These are phyloP conservation scores for Xylariaceae sp. DNA, from an alignment of 2,329 filamentous ascomycete species.

Conservation along the genomic window DNA sequence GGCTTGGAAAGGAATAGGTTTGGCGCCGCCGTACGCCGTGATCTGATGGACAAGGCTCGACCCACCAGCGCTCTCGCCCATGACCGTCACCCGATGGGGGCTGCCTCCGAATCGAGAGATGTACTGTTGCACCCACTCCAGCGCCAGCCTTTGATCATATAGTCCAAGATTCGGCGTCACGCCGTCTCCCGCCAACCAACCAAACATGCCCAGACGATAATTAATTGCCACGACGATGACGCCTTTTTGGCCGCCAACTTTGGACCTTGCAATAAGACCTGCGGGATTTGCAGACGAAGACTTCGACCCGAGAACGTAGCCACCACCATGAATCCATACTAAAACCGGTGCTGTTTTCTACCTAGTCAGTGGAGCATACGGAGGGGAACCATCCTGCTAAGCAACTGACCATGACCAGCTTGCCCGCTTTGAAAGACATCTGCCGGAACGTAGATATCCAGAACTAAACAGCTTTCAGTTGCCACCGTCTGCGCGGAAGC, in stretches of 20 bases:
- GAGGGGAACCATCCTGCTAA: neutral
- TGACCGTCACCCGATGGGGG: slow-evolving; percentile 44
- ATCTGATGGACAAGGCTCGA: slow-evolving; percentile 57
- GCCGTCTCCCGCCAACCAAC: slow-evolving; percentile 33
- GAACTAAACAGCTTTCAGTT: slow-evolving; percentile 36
- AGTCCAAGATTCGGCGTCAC: slow-evolving; percentile 54
- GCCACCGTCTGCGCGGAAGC: slow-evolving; percentile 13
- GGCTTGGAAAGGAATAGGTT: slow-evolving; percentile 26
- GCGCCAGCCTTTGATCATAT: slow-evolving; percentile 54
- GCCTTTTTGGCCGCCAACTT: slow-evolving; percentile 13
- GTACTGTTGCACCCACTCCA: slow-evolving; percentile 57
- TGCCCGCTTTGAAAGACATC: slow-evolving; percentile 18
- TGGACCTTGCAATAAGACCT: slow-evolving; percentile 31
- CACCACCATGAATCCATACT: slow-evolving; percentile 40
- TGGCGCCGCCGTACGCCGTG: slow-evolving; percentile 51
- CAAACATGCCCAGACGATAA: slow-evolving; percentile 37
- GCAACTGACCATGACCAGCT: slow-evolving; percentile 15
- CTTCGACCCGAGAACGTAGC: slow-evolving; percentile 37
- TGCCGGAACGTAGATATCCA: slow-evolving; percentile 33
- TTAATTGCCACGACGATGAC: slow-evolving; percentile 36
- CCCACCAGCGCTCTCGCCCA: slow-evolving; percentile 59
- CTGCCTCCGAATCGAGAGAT: slow-evolving; percentile 55
- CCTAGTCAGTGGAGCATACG: neutral
- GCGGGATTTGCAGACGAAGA: slow-evolving; percentile 28
- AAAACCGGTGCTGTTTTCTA: slow-evolving; percentile 33